These are phyloP conservation scores for Leavenworthia alabamica DNA, from an alignment of 345 rosid species.

Conservation along the genomic window DNA sequence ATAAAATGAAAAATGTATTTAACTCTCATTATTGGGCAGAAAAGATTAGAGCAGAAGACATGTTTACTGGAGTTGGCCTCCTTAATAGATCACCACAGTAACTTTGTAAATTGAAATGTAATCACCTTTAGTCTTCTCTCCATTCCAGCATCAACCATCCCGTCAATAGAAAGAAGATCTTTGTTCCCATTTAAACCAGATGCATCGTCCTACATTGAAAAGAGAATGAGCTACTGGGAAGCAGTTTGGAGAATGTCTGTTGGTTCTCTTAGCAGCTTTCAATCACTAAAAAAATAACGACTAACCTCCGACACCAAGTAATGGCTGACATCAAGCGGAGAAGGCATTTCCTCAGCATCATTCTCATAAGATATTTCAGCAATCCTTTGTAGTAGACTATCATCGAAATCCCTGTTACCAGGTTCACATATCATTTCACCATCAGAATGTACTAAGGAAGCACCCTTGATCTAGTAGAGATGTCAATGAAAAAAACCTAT, in stretches of 20 bases:
- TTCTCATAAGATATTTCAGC: constrained; percentile 76
- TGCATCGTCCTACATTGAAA: constrained; percentile 61
- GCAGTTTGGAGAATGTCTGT: constrained; percentile 2
- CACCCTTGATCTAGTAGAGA: too few species aligned
- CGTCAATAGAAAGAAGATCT: constrained; percentile 69
- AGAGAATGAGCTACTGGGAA: constrained; percentile 19
- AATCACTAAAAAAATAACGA: constrained; percentile 14
- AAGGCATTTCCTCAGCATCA: constrained; percentile 61
- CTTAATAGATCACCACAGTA: constrained; percentile 2
- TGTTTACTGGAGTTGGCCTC: neutral
- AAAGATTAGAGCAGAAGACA: neutral
- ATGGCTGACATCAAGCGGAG: constrained; percentile 94
- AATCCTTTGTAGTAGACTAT: constrained; percentile 71
- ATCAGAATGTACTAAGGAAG: constrained; percentile 14
- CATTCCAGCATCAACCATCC: constrained; percentile 81
- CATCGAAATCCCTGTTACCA: constrained; percentile 84
- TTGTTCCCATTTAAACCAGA: constrained; percentile 55
- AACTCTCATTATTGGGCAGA: neutral
- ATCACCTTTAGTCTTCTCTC: constrained; percentile 80
- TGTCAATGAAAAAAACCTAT: too few species aligned
- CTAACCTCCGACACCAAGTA: constrained; percentile 89
- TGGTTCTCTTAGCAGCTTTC: neutral
- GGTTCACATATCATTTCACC: constrained; percentile 18
- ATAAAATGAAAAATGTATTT: constrained; percentile 1
- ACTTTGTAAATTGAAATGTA: neutral